phyloP scores from a whole-genome alignment of 331 rosid genomes.

The Stylosanthes scabra region DNA sequence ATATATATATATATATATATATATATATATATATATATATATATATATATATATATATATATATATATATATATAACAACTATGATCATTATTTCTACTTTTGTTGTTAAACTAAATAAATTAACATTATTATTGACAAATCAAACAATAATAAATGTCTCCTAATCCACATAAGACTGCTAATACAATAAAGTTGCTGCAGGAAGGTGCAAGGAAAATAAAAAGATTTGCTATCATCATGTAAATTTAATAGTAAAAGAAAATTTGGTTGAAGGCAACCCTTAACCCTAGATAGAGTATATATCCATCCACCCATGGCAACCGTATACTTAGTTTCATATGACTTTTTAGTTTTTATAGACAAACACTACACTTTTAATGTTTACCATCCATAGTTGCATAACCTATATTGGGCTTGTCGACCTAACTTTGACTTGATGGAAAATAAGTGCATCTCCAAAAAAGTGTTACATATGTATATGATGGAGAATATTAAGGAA shows the following conservation, averaged over 20 bases:
- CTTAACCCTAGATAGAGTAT: background rate
- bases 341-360: too few relatives aligned
- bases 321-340: background rate
- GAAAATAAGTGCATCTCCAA: background rate
- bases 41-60: too few relatives aligned
- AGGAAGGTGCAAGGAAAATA: background rate
- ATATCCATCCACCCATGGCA: background rate
- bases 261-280: background rate
- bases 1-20: too few relatives aligned
- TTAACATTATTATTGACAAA: too few relatives aligned
- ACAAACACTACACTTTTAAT: background rate
- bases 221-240: background rate
- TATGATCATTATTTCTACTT: too few relatives aligned
- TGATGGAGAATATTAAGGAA: background rate
- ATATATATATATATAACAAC: too few relatives aligned
- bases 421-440: slow-evolving; percentile 27
- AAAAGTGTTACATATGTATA: background rate
- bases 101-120: too few relatives aligned
- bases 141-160: too few relatives aligned
- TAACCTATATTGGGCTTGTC: background rate
- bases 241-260: background rate
- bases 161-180: too few relatives aligned
- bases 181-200: too few relatives aligned
- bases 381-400: slow-evolving; percentile 33
- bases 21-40: too few relatives aligned